Conservation (phyloP, 2,329 filamentous ascomycete species). For the Nannizziopsis arthrosporioides region DNA sequence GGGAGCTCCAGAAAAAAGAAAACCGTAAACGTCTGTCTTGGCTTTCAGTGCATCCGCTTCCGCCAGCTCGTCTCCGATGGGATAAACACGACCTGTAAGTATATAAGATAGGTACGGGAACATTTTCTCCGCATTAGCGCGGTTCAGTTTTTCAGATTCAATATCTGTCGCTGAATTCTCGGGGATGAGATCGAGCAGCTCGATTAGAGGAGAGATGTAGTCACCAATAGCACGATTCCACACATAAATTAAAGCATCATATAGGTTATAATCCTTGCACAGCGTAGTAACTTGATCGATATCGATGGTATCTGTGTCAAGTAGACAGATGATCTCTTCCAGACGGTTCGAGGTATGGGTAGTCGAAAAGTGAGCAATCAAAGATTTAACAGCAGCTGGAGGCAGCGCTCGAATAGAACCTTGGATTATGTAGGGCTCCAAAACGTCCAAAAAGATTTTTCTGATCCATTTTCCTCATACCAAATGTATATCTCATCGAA, state of each 20-base stretch:
- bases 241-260: slow-evolving; percentile 90
- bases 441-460: slow-evolving; percentile 73
- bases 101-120: slow-evolving; percentile 91
- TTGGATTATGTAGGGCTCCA: slow-evolving; percentile 81
- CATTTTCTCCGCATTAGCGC: slow-evolving; percentile 66
- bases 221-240: slow-evolving; percentile 88
- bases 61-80: slow-evolving; percentile 63
- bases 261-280: slow-evolving; percentile 83
- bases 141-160: slow-evolving; percentile 45
- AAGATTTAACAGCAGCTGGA: slow-evolving; percentile 70
- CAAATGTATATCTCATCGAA: slow-evolving; percentile 85
- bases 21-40: slow-evolving; percentile 83
- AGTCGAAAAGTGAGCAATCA: slow-evolving; percentile 69
- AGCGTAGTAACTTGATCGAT: slow-evolving; percentile 83
- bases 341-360: slow-evolving; percentile 64
- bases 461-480: slow-evolving; percentile 65
- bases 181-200: slow-evolving; percentile 50
- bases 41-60: slow-evolving; percentile 62
- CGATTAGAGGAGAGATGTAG: slow-evolving; percentile 80
- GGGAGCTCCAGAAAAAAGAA: slow-evolving; percentile 73
- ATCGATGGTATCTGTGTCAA: slow-evolving; percentile 83
- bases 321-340: slow-evolving; percentile 88
- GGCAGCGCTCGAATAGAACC: slow-evolving; percentile 63
- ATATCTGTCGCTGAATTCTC: slow-evolving; percentile 28
- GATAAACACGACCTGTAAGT: slow-evolving; percentile 82